Evolutionary conservation across 768 basidiomycete genomes (phyloP), one percentile per base, ranked within the genome.

Genomic region (Rhizopogon vinicolor): DNA sequence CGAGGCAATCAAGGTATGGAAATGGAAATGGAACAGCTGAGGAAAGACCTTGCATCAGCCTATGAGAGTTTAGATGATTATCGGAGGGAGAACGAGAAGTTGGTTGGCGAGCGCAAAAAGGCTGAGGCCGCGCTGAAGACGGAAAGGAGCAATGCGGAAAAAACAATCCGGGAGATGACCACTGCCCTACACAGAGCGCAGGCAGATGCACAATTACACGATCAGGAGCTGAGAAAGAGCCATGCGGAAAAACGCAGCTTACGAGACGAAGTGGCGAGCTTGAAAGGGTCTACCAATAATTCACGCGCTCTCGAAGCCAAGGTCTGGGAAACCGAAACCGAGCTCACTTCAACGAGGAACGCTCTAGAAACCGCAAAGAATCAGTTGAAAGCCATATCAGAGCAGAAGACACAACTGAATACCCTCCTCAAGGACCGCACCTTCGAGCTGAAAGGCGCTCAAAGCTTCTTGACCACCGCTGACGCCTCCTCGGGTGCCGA

Each of bases 401-500:
- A 49, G 13, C 33, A 37, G 22, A 19, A 37, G 8, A 8, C 19
- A 22, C 68, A 70, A 31, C 33, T 72, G 14, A 7, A 16, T 42
- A 55, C 63, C 9, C 57, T 79, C 22, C 62, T 81, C 28, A 67
- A 74, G 6, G 63, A 71, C 41, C 73, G 79, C 37, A 76, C 76
- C 4, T 63, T 70, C 39, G 77, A 82, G 60, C 70, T 77, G 18
- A 72, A 72, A 31, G 76, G 74, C 6, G 75, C 75, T 6, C 78
- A 79, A 59, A 71, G 67, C 43, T 83, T 79, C 69, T 67, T 79
- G 48, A 71, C 72, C 3, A 77, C 72, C 19, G 74, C 73, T 0
- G 81, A 83, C 55, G 44, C 65, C 0, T 66, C 74, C 42, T 75
- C 81, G 3, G 74, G 72, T 1, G 73, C 73, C 5, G 80, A 85